Percentiles rank a stretch among this genome's conserved stretches.
Conservation (phyloP, 73 alveolate genomes). For the Paramecium bursaria region DNA sequence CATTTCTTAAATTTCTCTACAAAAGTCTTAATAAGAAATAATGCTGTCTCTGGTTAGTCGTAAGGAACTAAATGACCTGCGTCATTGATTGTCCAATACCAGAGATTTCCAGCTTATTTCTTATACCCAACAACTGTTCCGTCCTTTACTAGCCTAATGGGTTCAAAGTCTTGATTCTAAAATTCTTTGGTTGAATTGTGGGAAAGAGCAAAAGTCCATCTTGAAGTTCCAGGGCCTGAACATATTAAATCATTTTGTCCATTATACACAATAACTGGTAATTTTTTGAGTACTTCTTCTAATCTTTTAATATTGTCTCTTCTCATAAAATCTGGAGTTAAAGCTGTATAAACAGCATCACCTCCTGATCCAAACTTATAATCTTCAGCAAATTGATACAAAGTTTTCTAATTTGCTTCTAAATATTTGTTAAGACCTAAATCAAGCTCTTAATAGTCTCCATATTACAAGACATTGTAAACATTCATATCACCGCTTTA, state of each 20-base stretch:
- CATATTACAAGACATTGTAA: constrained; percentile 16
- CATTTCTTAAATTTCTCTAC: constrained; percentile 12
- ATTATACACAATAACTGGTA: constrained; percentile 20
- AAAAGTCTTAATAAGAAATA: background rate
- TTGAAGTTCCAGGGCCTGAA: constrained; percentile 23
- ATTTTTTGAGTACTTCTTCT: background rate
- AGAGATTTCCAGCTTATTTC: constrained; percentile 11
- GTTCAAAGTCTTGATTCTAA: background rate
- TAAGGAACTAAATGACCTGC: constrained; percentile 53
- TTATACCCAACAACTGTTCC: constrained; percentile 30
- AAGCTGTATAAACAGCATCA: constrained; percentile 37
- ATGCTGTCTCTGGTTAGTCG: constrained; percentile 61
- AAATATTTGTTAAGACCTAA: background rate
- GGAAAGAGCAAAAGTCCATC: constrained; percentile 7
- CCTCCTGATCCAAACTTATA: background rate
- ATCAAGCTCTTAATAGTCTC: background rate
- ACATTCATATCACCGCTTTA: constrained; percentile 3
- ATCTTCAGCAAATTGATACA: background rate
- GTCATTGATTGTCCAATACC: background rate
- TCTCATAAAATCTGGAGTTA: constrained; percentile 56
- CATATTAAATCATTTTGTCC: constrained; percentile 56
- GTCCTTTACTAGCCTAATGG: background rate
- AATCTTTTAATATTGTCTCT: constrained; percentile 4
- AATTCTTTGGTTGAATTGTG: constrained; percentile 1
- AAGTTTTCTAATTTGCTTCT: background rate